These are phyloP conservation scores for Pugionium dolabratum DNA, from an alignment of 345 rosid species.

Conservation along the genomic window DNA sequence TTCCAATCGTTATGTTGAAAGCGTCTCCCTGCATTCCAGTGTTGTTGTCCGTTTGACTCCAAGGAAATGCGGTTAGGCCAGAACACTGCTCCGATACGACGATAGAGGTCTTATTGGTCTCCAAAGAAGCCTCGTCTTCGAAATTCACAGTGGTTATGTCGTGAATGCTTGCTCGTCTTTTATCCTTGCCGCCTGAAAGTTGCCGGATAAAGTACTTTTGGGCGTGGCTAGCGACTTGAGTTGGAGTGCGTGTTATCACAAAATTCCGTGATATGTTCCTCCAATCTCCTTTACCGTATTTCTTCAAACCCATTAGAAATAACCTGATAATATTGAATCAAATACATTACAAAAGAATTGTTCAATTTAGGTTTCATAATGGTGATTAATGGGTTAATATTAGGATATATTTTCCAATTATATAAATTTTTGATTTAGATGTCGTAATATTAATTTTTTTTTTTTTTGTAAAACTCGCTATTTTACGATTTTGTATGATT, in stretches of 20 bases:
- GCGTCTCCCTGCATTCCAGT: conserved; percentile 15
- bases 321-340: conserved; percentile 48
- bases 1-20: conserved; percentile 40
- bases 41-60: conserved; percentile 34
- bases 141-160: conserved; percentile 88
- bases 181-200: conserved; percentile 85
- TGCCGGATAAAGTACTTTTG: conserved; percentile 96
- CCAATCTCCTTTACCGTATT: conserved; percentile 99
- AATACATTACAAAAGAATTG: neutral
- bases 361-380: neutral
- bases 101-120: conserved; percentile 47
- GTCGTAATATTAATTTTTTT: no score
- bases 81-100: conserved; percentile 32
- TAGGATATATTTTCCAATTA: no score
- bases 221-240: conserved; percentile 99
- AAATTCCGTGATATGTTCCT: conserved; percentile 88
- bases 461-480: no score
- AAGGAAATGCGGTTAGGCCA: conserved; percentile 32
- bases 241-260: conserved; percentile 86
- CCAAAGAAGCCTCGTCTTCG: conserved; percentile 55
- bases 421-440: no score
- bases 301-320: conserved; percentile 87
- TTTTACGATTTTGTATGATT: conserved; percentile 8
- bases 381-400: neutral
- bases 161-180: conserved; percentile 95